Evolutionary conservation across 1,139 yeast species (phyloP).

Genomic region (Zygosaccharomyces sapae): DNA sequence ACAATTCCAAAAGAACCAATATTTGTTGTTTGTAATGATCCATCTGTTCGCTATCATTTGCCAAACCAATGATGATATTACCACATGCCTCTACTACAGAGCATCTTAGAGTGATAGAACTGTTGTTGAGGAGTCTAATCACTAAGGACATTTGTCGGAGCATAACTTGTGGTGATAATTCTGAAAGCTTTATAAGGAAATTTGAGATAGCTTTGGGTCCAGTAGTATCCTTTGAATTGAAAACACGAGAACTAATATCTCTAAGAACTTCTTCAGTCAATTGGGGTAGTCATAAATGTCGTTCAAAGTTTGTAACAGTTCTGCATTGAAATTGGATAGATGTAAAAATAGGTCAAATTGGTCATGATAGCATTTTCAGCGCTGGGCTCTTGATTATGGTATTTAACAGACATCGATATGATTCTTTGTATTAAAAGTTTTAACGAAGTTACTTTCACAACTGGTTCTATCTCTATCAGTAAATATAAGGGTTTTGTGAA

Average conservation of each 20-base stretch:
- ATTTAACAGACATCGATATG: conserved; percentile 66
- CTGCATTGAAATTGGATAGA: conserved; percentile 74
- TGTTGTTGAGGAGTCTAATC: conserved; percentile 71
- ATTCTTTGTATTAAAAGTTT: conserved; percentile 58
- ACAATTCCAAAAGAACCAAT: conserved; percentile 59
- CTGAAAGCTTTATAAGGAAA: conserved; percentile 69
- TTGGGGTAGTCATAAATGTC: conserved; percentile 63
- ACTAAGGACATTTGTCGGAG: conserved; percentile 73
- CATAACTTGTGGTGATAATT: conserved; percentile 65
- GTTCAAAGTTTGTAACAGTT: conserved; percentile 58
- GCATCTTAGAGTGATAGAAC: conserved; percentile 75
- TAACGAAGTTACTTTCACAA: conserved; percentile 56
- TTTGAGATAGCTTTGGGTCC: conserved; percentile 82
- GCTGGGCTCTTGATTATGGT: conserved; percentile 64
- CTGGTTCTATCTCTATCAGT: conserved; percentile 70
- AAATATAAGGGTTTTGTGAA: conserved; percentile 73
- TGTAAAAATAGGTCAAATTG: conserved; percentile 76
- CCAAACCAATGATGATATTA: conserved; percentile 57
- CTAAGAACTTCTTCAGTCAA: conserved; percentile 75
- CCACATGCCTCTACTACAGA: conserved; percentile 90
- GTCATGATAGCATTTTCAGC: conserved; percentile 78
- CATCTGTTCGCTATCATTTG: conserved; percentile 48
- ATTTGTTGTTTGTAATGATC: conserved; percentile 53
- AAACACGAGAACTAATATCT: conserved; percentile 71
- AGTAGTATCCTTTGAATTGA: conserved; percentile 75